phyloP scores from a whole-genome alignment of 2,329 filamentous ascomycete species.

The Pseudogymnoascus sp. region DNA sequence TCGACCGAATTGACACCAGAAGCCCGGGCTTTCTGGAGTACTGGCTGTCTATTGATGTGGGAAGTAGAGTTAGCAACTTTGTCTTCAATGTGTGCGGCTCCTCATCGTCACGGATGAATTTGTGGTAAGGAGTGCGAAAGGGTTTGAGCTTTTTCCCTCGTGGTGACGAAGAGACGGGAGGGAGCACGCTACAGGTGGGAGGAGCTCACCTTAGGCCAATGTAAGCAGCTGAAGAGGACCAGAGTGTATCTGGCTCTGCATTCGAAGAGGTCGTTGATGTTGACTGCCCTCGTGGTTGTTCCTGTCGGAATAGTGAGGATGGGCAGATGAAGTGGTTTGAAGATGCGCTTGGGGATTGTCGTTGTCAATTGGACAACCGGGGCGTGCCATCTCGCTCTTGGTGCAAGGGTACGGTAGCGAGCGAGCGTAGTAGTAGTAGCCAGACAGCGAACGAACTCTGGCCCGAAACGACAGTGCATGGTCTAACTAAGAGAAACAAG shows the following conservation, averaged over 20 bases:
- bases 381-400: slow-evolving; percentile 8
- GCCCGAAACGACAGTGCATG: slow-evolving; percentile 8
- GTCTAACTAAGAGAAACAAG: background rate
- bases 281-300: slow-evolving; percentile 4
- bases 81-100: background rate
- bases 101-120: background rate
- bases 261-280: background rate
- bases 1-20: slow-evolving; percentile 47
- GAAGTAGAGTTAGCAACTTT: background rate
- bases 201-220: slow-evolving; percentile 2
- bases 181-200: background rate
- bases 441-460: slow-evolving; percentile 8
- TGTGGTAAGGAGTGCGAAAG: background rate
- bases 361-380: slow-evolving; percentile 6
- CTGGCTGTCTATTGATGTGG: slow-evolving; percentile 9
- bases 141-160: slow-evolving; percentile 6
- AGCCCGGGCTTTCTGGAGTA: slow-evolving; percentile 39
- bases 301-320: slow-evolving; percentile 5
- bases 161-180: slow-evolving; percentile 2
- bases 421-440: background rate
- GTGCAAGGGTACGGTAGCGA: slow-evolving; percentile 6
- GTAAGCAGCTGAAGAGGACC: background rate
- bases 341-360: slow-evolving; percentile 9
- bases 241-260: slow-evolving; percentile 1
- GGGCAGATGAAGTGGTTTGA: slow-evolving; percentile 8